phyloP scores from a whole-genome alignment of 805 yeast species.

The Myxozyma melibiosi region DNA sequence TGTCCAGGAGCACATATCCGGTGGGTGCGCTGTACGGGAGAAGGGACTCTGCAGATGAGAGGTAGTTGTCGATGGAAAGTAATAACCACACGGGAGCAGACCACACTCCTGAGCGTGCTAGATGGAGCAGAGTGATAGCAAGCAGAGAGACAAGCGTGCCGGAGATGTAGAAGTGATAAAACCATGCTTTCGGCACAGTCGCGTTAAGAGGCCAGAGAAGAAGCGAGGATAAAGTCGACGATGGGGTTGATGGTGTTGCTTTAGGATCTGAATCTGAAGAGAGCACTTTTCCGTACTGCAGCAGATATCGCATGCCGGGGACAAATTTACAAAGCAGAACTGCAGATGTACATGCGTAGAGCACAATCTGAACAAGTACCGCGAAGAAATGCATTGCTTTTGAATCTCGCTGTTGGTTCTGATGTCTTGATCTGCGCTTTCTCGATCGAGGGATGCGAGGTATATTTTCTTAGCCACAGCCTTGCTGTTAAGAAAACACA shows the following conservation, averaged over 20 bases:
- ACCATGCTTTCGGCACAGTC: slow-evolving; percentile 42
- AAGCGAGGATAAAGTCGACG: too few relatives aligned
- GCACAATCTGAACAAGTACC: slow-evolving; percentile 3
- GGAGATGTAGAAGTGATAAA: slow-evolving; percentile 41
- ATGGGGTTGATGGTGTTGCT: background rate
- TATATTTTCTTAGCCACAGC: too few relatives aligned
- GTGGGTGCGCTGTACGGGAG: background rate
- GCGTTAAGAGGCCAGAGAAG: slow-evolving; percentile 2
- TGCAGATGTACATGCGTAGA: slow-evolving; percentile 9
- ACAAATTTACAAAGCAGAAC: slow-evolving; percentile 9
- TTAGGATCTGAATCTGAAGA: background rate
- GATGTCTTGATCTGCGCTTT: background rate
- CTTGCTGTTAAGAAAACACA: too few relatives aligned
- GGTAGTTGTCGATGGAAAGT: background rate
- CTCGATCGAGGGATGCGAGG: too few relatives aligned
- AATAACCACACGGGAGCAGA: background rate
- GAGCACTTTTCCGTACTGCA: slow-evolving; percentile 26
- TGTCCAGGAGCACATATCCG: background rate
- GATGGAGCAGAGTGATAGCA: slow-evolving; percentile 1
- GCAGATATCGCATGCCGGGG: slow-evolving; percentile 16
- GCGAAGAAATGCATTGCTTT: slow-evolving; percentile 17
- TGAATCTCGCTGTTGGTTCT: too few relatives aligned
- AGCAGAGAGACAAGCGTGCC: slow-evolving; percentile 11
- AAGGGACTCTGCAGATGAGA: background rate
- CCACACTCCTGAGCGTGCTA: background rate